phyloP scores from a whole-genome alignment of 1,284 basidiomycete genomes.

The Thelephora terrestris region DNA sequence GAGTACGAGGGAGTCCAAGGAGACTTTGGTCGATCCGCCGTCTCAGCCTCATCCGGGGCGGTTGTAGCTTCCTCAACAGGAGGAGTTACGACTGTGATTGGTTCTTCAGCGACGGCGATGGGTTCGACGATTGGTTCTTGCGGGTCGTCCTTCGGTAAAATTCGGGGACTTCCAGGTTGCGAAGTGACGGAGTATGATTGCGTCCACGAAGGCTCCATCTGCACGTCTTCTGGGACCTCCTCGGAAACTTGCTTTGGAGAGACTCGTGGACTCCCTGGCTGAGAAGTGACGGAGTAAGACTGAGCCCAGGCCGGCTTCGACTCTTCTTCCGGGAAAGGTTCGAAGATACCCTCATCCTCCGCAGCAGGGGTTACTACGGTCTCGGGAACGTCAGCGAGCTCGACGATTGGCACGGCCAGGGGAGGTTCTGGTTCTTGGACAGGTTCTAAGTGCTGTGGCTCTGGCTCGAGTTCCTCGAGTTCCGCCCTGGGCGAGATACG shows the following conservation, averaged over 20 bases:
- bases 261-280: conserved; percentile 8
- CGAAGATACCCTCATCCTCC: background rate
- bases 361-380: background rate
- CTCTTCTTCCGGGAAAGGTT: background rate
- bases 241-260: background rate
- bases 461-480: background rate
- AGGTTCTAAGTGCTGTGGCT: background rate
- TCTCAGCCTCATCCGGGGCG: background rate
- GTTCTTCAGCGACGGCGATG: conserved; percentile 6
- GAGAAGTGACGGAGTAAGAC: conserved; percentile 27
- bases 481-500: background rate
- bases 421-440: too few species aligned
- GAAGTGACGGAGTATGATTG: conserved; percentile 27
- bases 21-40: conserved; percentile 9
- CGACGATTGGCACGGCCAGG: too few species aligned
- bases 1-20: conserved; percentile 19
- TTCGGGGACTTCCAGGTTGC: conserved; percentile 12
- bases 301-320: conserved; percentile 23
- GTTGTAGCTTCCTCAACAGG: background rate
- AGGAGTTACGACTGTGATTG: conserved; percentile 1
- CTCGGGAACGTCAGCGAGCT: too few species aligned
- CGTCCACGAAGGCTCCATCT: conserved; percentile 20
- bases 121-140: conserved; percentile 2
- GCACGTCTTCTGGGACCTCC: background rate
- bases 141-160: background rate